phyloP scores from a whole-genome alignment of 306 rosid species.

The Citrullus colocynthis region DNA sequence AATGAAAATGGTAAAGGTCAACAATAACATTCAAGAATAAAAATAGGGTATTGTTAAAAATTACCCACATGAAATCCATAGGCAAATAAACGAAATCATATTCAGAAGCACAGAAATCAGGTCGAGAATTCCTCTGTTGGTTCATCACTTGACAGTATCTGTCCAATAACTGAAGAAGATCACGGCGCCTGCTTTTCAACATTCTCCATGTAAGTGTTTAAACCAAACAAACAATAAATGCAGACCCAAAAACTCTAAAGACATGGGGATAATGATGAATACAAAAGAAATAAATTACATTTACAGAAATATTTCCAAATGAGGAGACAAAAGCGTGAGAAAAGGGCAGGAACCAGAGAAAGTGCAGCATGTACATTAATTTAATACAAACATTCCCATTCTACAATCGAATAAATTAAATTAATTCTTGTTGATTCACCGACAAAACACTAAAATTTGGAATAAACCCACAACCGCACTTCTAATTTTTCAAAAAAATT shows the following conservation, averaged over 20 bases:
- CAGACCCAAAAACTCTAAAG: not conserved
- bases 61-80: constrained; percentile 16
- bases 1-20: not conserved
- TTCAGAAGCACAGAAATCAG: not conserved
- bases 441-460: not conserved
- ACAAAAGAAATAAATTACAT: not conserved
- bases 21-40: too few species aligned
- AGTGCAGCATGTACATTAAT: not conserved
- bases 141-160: constrained; percentile 8
- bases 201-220: not conserved
- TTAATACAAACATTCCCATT: not conserved
- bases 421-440: not conserved
- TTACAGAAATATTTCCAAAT: not conserved
- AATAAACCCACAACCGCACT: not conserved
- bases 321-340: not conserved
- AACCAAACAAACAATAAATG: not conserved
- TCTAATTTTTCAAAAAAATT: not conserved
- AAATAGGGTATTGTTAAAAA: not conserved
- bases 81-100: constrained; percentile 17
- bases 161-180: constrained; percentile 4
- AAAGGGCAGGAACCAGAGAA: not conserved
- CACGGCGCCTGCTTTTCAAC: constrained; percentile 5
- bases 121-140: not conserved
- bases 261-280: not conserved
- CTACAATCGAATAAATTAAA: not conserved